phyloP scores from a whole-genome alignment of 139 green algal species.

The Eudorina sp. region DNA sequence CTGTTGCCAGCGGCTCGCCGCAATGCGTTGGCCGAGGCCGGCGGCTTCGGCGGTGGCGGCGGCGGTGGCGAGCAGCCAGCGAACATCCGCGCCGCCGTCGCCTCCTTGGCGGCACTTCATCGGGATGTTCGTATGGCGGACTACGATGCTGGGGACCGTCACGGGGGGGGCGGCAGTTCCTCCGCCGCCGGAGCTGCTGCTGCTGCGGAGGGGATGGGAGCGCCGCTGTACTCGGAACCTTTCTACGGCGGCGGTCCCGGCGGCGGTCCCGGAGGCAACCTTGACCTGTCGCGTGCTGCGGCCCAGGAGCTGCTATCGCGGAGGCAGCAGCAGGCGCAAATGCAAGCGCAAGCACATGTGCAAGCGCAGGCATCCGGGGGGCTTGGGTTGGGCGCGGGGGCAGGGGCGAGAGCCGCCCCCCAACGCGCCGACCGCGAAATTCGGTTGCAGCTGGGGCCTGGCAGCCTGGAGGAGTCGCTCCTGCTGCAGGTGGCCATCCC shows the following conservation, averaged over 20 bases:
- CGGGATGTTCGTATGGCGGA: not conserved
- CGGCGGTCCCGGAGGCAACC: no score
- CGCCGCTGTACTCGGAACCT: not conserved
- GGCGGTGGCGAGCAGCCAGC: not conserved
- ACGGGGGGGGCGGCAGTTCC: not conserved
- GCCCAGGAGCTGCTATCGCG: no score
- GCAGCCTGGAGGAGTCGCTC: not conserved
- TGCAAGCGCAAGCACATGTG: no score
- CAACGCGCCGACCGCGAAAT: not conserved
- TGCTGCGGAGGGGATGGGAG: no score
- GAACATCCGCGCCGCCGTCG: not conserved
- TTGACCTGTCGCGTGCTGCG: no score
- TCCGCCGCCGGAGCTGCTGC: no score
- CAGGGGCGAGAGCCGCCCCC: no score
- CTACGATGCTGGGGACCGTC: not conserved
- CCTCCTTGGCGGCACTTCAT: not conserved
- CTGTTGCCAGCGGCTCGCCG: slow-evolving; percentile 12
- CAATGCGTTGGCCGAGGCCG: not conserved
- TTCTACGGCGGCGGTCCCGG: no score
- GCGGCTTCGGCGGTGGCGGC: not conserved
- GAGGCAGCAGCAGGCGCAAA: no score
- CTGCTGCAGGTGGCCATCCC: not conserved
- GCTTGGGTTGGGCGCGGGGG: no score
- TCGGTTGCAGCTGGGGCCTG: not conserved
- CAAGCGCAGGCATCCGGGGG: no score